These are phyloP conservation scores for Trichosporon sp. DNA, from an alignment of 1,284 basidiomycete species.

Conservation along the genomic window DNA sequence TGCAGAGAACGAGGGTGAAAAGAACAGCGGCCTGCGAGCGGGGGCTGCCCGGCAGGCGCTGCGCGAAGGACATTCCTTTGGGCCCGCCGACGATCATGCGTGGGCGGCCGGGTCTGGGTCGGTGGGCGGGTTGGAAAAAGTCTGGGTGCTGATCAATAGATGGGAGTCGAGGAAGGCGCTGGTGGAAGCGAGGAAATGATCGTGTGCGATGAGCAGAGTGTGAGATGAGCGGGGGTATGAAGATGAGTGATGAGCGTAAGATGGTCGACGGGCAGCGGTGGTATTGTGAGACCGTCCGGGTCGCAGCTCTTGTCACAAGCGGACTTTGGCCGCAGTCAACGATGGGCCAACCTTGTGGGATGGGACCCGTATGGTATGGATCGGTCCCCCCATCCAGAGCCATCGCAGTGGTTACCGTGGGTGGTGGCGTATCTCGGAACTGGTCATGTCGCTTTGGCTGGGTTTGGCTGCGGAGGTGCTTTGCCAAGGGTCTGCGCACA, in stretches of 20 bases:
- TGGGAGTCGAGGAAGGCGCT: background rate
- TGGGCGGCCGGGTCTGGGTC: background rate
- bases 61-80: background rate
- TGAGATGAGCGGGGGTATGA: background rate
- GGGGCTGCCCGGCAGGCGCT: constrained; percentile 14
- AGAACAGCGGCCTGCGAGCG: constrained; percentile 7
- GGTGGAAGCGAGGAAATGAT: background rate
- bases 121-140: background rate
- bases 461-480: background rate
- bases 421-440: constrained; percentile 1
- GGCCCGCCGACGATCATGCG: background rate
- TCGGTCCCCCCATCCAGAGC: background rate
- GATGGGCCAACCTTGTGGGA: too few relatives aligned
- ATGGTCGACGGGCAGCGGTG: background rate
- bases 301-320: background rate
- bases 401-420: background rate
- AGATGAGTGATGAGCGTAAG: background rate
- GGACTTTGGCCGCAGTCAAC: background rate
- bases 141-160: background rate
- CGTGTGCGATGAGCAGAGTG: background rate
- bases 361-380: background rate
- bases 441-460: background rate
- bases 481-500: background rate
- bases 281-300: too few relatives aligned
- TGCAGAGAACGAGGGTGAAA: background rate